A percentile compares a stretch with the other conserved stretches of the same genome.
Conservation (phyloP, 2,329 filamentous ascomycete species). For the Cadophora sp. region DNA sequence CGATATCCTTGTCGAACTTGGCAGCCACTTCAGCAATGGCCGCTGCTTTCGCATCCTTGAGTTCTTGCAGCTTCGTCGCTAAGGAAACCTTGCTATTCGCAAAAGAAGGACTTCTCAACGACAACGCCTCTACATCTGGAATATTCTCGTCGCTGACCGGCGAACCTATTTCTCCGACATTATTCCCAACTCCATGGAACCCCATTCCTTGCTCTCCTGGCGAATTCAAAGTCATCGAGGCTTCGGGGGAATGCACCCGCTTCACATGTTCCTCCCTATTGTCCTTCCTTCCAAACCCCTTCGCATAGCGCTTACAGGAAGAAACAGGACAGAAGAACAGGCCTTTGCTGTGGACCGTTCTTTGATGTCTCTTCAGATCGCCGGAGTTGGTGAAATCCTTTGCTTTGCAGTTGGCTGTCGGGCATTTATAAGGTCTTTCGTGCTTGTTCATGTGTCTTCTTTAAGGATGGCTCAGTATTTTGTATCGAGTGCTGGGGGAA, state of each 20-base stretch:
- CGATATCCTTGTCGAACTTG: constrained; percentile 29
- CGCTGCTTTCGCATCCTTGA: constrained; percentile 20
- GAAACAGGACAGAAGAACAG: constrained; percentile 23
- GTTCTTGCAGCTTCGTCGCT: constrained; percentile 26
- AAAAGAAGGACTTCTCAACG: neutral
- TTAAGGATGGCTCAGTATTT: neutral
- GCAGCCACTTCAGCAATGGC: constrained; percentile 10
- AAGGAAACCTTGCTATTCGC: constrained; percentile 8
- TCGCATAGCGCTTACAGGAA: constrained; percentile 20
- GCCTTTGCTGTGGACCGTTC: constrained; percentile 21
- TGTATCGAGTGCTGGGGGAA: neutral
- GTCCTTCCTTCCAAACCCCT: constrained; percentile 27
- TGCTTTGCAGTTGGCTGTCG: constrained; percentile 15
- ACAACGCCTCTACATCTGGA: constrained; percentile 5
- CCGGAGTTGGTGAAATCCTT: constrained; percentile 24
- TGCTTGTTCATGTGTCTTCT: constrained; percentile 30
- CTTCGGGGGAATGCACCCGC: constrained; percentile 12
- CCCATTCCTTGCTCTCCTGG: no score
- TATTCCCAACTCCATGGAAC: no score
- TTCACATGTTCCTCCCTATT: constrained; percentile 27
- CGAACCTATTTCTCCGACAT: no score
- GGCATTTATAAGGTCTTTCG: constrained; percentile 28
- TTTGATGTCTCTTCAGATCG: constrained; percentile 26
- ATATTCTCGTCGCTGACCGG: neutral
- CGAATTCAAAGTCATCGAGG: neutral